Evolutionary conservation across 2,329 filamentous ascomycete species (phyloP), one percentile per base, ranked within the genome.

Genomic region (Exophiala bonariae): DNA sequence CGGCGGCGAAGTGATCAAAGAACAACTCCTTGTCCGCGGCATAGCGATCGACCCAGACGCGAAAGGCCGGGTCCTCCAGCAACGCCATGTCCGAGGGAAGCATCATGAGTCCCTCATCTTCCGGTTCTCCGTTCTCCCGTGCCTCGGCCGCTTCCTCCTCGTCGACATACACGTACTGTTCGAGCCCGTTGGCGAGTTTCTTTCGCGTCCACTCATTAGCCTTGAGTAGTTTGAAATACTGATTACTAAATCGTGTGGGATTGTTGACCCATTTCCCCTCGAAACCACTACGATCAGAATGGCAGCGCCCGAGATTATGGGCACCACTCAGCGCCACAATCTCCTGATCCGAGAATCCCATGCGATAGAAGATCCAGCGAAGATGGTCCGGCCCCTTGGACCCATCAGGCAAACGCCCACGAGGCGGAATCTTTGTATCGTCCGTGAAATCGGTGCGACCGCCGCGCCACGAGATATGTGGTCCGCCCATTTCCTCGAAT

Each of bases 371-470:
- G 56, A 82, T 76, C 54, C 67, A 67, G 11, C 79, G 68, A 17
- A 82, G 57, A 60, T 82, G 79, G 50, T 80, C 78, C 8, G 71
- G 68, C 8, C 77, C 79, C 54, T 77, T 70, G 1, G 77, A 68
- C 7, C 64, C 79, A 52, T 82, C 79, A 0, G 79, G 79, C 4
- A 82, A 63, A 30, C 79, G 68, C 1, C 82, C 81, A 1, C 78
- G 71, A 1, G 81, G 80, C 1, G 80, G 79, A 8, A 82, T 63
- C 60, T 79, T 80, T 55, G 67, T 73, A 59, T 82, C 79, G 59
- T 82, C 79, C n/a, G 81, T 75, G 59, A 75, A 78, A 60, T 85
- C 82, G 7, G 80, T 83, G 17, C 81, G 72, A 3, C 81, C 82
- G 2, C 78, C 73, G 31, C 68, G 60, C 80, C 81, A 85, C 4